A percentile compares a stretch with the other conserved stretches of the same genome.
Evolutionary conservation across 768 basidiomycete genomes (phyloP).

Genomic region (Daedalea quercina): DNA sequence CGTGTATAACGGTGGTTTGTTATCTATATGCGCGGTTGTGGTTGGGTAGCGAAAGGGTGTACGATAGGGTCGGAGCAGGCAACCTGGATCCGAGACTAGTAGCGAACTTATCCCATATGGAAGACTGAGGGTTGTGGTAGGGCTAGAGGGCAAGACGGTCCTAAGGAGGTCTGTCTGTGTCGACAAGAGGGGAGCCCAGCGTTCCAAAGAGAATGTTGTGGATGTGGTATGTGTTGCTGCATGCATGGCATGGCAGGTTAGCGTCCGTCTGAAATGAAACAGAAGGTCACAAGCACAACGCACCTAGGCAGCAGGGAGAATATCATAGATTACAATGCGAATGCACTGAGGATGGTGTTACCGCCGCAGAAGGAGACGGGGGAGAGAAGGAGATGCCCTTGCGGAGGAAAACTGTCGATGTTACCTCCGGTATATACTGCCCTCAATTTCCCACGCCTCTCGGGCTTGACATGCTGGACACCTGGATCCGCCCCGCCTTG

Average conservation of each 20-base stretch:
- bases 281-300: background rate
- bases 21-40: constrained; percentile 11
- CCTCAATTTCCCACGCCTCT: constrained; percentile 1
- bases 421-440: background rate
- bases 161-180: constrained; percentile 80
- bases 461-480: background rate
- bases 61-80: constrained; percentile 29
- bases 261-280: background rate
- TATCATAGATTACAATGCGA: constrained; percentile 8
- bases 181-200: constrained; percentile 48
- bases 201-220: constrained; percentile 58
- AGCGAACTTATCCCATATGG: constrained; percentile 35
- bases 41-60: constrained; percentile 20
- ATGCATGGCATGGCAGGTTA: background rate
- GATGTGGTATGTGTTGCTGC: constrained; percentile 23
- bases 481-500: background rate
- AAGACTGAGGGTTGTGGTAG: constrained; percentile 17
- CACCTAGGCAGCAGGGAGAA: constrained; percentile 11
- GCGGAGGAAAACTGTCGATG: background rate
- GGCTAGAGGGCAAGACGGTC: constrained; percentile 16
- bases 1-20: constrained; percentile 5
- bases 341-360: background rate
- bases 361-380: background rate
- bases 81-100: constrained; percentile 33
- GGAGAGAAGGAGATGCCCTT: constrained; percentile 6